A percentile compares a stretch with the other conserved stretches of the same genome.
Evolutionary conservation across 2,329 filamentous ascomycete species (phyloP).

Genomic region (Sporothrix inflata): DNA sequence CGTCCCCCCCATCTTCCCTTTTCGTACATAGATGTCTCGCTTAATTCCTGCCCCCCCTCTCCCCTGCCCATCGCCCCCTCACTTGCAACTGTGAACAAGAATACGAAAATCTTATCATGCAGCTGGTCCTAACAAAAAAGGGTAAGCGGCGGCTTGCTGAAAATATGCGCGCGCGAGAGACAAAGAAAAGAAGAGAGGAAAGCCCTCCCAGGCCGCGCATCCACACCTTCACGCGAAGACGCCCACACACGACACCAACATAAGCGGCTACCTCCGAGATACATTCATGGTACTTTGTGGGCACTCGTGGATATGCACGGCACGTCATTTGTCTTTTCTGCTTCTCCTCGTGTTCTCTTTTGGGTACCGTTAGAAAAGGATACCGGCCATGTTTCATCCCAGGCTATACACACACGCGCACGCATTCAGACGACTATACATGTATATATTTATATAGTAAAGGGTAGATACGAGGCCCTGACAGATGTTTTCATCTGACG

Average conservation of each 20-base stretch:
- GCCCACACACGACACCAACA: not conserved
- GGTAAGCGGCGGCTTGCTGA: not conserved
- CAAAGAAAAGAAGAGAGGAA: not conserved
- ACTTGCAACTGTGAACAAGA: not conserved
- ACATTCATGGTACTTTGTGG: not conserved
- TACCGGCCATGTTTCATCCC: not conserved
- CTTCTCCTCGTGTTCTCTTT: not conserved
- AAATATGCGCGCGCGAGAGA: not conserved
- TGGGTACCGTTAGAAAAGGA: not conserved
- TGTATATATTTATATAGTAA: not conserved
- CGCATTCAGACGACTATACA: not conserved
- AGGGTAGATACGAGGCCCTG: not conserved
- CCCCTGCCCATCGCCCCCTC: not conserved
- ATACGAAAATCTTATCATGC: not conserved
- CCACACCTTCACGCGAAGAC: not conserved
- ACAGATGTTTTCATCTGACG: no score
- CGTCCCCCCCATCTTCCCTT: not conserved
- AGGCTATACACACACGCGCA: not conserved
- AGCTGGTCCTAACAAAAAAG: not conserved
- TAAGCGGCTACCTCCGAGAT: not conserved
- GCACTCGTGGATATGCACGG: not conserved
- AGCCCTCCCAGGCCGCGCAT: not conserved
- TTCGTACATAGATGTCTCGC: slow-evolving; percentile 7
- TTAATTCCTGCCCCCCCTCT: not conserved
- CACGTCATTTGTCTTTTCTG: not conserved